These are phyloP conservation scores for Cyclanthera cordifolia DNA, from an alignment of 306 rosid genomes.

Conservation along the genomic window DNA sequence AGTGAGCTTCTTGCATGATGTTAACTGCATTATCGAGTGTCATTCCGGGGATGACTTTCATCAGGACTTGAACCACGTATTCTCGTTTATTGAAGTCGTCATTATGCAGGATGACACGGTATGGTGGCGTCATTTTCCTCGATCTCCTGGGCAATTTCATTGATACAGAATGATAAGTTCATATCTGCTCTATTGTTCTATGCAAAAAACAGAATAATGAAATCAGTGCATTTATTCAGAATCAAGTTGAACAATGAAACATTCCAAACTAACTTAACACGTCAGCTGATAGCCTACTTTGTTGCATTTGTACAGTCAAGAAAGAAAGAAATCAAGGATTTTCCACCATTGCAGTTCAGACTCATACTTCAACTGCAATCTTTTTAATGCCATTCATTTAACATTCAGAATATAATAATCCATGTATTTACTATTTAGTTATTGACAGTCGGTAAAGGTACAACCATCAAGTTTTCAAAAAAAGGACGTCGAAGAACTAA, in stretches of 20 bases:
- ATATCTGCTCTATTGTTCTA: not conserved
- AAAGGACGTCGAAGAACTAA: too few relatives aligned
- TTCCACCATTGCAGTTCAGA: not conserved
- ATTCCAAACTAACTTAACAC: too few relatives aligned
- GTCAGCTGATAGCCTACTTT: too few relatives aligned
- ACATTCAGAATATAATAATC: not conserved
- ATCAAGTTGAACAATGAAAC: not conserved
- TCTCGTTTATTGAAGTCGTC: slow-evolving; percentile 81
- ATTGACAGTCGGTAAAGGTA: not conserved
- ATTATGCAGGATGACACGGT: slow-evolving; percentile 67
- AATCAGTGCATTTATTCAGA: not conserved
- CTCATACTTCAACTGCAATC: not conserved
- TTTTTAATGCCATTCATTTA: not conserved
- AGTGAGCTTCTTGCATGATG: slow-evolving; percentile 87
- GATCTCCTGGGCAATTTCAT: slow-evolving; percentile 37
- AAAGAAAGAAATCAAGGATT: not conserved
- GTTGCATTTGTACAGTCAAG: not conserved
- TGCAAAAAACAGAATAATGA: not conserved
- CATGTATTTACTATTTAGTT: not conserved
- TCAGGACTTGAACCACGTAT: slow-evolving; percentile 84
- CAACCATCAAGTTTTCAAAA: too few relatives aligned
- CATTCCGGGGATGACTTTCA: slow-evolving; percentile 92
- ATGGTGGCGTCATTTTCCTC: slow-evolving; percentile 64
- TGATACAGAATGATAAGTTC: not conserved
- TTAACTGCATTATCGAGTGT: slow-evolving; percentile 77